A percentile compares a stretch with the other conserved stretches of the same genome.
These are phyloP conservation scores for Epichloe festucae DNA, from an alignment of 2,329 filamentous ascomycete genomes.

Conservation along the genomic window DNA sequence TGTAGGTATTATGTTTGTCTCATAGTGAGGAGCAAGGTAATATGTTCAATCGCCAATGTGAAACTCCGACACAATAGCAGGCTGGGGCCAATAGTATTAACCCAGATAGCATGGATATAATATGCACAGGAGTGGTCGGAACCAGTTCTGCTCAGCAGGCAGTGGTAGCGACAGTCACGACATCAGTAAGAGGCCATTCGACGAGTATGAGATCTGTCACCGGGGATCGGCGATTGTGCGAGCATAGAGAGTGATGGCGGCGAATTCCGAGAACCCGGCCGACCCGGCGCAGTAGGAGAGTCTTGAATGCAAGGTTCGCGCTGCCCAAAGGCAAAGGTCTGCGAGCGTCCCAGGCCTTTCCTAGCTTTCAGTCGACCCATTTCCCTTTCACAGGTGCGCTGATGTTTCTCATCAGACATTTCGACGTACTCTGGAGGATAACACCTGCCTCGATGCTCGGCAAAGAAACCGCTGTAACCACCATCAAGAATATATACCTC, in stretches of 20 bases:
- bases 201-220: constrained; percentile 40
- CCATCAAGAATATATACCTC: constrained; percentile 96
- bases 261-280: constrained; percentile 26
- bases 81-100: neutral
- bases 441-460: constrained; percentile 65
- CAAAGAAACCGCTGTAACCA: constrained; percentile 89
- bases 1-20: neutral
- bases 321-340: constrained; percentile 91
- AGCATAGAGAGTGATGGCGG: constrained; percentile 27
- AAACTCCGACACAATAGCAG: constrained; percentile 1
- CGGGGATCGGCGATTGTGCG: constrained; percentile 29
- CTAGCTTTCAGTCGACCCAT: constrained; percentile 87
- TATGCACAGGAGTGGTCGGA: constrained; percentile 7
- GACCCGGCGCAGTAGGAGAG: constrained; percentile 44
- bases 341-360: constrained; percentile 71
- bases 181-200: constrained; percentile 52
- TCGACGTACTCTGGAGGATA: constrained; percentile 93
- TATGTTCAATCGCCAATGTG: constrained; percentile 1
- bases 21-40: neutral
- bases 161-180: constrained; percentile 10
- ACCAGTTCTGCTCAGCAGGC: constrained; percentile 16
- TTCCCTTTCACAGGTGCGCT: constrained; percentile 84
- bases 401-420: constrained; percentile 88
- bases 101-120: constrained; percentile 12
- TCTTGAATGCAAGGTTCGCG: constrained; percentile 42